Percentiles rank a stretch among this genome's conserved stretches.
Evolutionary conservation across 345 rosid genomes (phyloP).

Genomic region (Psidium friedrichsthalianum): DNA sequence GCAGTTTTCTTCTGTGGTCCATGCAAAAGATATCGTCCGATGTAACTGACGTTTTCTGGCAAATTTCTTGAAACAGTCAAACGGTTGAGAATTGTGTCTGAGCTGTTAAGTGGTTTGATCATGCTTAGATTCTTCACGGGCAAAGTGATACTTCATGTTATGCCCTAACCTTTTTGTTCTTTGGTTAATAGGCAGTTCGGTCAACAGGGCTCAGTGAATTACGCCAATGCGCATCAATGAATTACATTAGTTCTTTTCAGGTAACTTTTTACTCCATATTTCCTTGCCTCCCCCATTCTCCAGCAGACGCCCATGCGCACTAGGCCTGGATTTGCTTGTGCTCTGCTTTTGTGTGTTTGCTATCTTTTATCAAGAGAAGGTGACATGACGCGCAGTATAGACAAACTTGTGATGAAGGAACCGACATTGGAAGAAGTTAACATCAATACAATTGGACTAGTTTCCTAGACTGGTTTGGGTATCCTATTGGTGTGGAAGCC

Average conservation of each 20-base stretch:
- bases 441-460: background rate
- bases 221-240: slow-evolving; percentile 23
- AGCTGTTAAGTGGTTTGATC: background rate
- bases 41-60: background rate
- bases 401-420: background rate
- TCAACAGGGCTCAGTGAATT: slow-evolving; percentile 32
- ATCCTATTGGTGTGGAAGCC: background rate
- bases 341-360: background rate
- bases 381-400: background rate
- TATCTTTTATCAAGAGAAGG: background rate
- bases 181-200: slow-evolving; percentile 21
- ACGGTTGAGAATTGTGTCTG: background rate
- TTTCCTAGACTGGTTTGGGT: background rate
- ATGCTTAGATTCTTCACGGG: background rate
- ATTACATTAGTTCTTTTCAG: background rate
- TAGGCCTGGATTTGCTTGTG: background rate
- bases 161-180: background rate
- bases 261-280: background rate
- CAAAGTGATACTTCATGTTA: background rate
- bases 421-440: background rate
- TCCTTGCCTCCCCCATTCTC: background rate
- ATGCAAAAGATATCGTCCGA: background rate
- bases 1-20: background rate
- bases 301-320: background rate
- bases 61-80: background rate